Conservation (phyloP, 768 basidiomycete species). For the Gymnopilus junonius region DNA sequence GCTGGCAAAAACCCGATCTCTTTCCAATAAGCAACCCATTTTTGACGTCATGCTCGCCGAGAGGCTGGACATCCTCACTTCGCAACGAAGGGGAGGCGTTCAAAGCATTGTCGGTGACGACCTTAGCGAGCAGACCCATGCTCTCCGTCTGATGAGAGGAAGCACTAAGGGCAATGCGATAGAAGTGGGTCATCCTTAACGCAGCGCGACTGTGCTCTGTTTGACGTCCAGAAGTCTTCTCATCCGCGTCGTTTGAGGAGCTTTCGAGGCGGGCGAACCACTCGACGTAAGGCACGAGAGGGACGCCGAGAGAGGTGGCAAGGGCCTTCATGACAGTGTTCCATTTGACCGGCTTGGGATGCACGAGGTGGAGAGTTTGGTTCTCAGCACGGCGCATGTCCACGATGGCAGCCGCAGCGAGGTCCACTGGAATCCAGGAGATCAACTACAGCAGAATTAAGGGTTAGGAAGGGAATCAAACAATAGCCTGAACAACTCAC, state of each 20-base stretch:
- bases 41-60: slow-evolving; percentile 14
- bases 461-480: background rate
- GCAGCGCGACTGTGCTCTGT: slow-evolving; percentile 8
- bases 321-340: slow-evolving; percentile 14
- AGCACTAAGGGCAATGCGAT: slow-evolving; percentile 12
- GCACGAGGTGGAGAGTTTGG: slow-evolving; percentile 29
- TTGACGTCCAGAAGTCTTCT: background rate
- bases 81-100: slow-evolving; percentile 13
- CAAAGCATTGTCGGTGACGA: slow-evolving; percentile 16
- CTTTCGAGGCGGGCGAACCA: slow-evolving; percentile 32
- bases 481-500: slow-evolving; percentile 22
- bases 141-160: slow-evolving; percentile 13
- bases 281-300: slow-evolving; percentile 33
- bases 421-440: slow-evolving; percentile 30
- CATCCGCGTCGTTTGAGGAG: slow-evolving; percentile 11
- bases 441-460: slow-evolving; percentile 15
- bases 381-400: slow-evolving; percentile 25
- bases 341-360: slow-evolving; percentile 36
- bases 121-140: slow-evolving; percentile 18
- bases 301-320: slow-evolving; percentile 25
- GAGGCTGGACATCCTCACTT: background rate
- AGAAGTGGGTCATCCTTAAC: slow-evolving; percentile 19
- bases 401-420: slow-evolving; percentile 33
- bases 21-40: slow-evolving; percentile 22
- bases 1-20: slow-evolving; percentile 19